Conservation (phyloP, 2,329 filamentous ascomycete species). For the Domatiomyces globalis region DNA sequence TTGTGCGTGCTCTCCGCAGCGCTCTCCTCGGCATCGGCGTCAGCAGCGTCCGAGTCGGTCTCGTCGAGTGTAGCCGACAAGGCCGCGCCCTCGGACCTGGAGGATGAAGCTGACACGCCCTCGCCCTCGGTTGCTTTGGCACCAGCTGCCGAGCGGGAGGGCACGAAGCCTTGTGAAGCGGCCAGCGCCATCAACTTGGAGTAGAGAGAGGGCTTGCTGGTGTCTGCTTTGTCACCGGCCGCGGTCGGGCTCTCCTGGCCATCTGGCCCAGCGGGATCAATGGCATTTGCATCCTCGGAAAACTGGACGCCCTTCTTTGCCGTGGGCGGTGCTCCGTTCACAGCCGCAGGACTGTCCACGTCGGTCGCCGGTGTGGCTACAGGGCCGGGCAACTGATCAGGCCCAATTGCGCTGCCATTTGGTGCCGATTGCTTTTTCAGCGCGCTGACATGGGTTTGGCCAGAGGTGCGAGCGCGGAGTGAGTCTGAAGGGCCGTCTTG, state of each 20-base stretch:
- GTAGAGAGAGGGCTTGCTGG: conserved; percentile 53
- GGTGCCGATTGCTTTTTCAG: too few species aligned
- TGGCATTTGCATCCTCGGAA: conserved; percentile 40
- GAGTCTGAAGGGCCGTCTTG: too few species aligned
- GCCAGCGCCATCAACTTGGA: conserved; percentile 65
- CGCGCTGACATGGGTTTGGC: too few species aligned
- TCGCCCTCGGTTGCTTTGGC: neutral
- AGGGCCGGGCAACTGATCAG: conserved; percentile 4
- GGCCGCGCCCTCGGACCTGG: conserved; percentile 31
- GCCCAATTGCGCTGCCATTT: conserved; percentile 3
- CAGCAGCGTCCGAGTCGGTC: conserved; percentile 50
- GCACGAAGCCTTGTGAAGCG: conserved; percentile 37
- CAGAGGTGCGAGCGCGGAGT: too few species aligned
- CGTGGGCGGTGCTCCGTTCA: conserved; percentile 3
- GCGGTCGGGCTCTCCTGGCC: conserved; percentile 47
- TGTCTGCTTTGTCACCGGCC: conserved; percentile 42
- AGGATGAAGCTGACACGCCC: conserved; percentile 32
- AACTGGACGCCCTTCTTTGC: conserved; percentile 56
- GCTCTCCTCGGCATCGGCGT: conserved; percentile 74
- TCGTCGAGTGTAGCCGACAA: conserved; percentile 43
- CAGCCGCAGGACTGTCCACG: neutral
- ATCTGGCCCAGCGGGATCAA: conserved; percentile 33
- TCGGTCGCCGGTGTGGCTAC: neutral
- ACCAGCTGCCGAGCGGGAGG: conserved; percentile 35
- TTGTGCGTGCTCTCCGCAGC: conserved; percentile 55